Conservation (phyloP, 306 rosid genomes). For the Medicago truncatula region DNA sequence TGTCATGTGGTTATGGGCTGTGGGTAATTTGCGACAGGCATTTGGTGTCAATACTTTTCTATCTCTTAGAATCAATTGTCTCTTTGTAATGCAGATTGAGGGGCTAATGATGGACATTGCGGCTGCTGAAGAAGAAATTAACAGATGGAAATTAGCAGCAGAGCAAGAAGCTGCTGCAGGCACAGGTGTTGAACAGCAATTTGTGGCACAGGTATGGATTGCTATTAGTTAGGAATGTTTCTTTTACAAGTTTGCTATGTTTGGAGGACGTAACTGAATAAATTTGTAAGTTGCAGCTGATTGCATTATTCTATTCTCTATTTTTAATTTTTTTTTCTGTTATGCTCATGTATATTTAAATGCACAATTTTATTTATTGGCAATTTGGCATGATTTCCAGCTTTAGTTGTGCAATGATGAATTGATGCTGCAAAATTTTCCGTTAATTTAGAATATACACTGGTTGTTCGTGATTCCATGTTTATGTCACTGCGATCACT, state of each 20-base stretch:
- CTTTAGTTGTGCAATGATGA: conserved; percentile 32
- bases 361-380: not conserved
- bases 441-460: conserved; percentile 4
- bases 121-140: conserved; percentile 96
- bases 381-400: not conserved
- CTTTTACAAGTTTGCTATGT: conserved; percentile 4
- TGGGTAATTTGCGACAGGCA: conserved; percentile 11
- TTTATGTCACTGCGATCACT: conserved; percentile 28
- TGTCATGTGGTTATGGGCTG: conserved; percentile 23
- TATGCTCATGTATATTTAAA: not conserved
- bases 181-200: conserved; percentile 88
- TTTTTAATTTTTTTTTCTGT: not conserved
- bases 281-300: not conserved
- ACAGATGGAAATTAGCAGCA: conserved; percentile 97
- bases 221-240: conserved; percentile 26
- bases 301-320: conserved; percentile 2
- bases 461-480: conserved; percentile 21
- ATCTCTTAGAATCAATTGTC: conserved; percentile 27
- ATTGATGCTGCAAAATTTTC: not conserved
- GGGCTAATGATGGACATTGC: conserved; percentile 98
- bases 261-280: conserved; percentile 11
- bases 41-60: conserved; percentile 35
- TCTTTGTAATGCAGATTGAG: conserved; percentile 70
- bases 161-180: conserved; percentile 99
- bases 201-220: conserved; percentile 82